A percentile compares a stretch with the other conserved stretches of the same genome.
phyloP scores from a whole-genome alignment of 2,329 filamentous ascomycete genomes.

The Colletotrichum cereale region DNA sequence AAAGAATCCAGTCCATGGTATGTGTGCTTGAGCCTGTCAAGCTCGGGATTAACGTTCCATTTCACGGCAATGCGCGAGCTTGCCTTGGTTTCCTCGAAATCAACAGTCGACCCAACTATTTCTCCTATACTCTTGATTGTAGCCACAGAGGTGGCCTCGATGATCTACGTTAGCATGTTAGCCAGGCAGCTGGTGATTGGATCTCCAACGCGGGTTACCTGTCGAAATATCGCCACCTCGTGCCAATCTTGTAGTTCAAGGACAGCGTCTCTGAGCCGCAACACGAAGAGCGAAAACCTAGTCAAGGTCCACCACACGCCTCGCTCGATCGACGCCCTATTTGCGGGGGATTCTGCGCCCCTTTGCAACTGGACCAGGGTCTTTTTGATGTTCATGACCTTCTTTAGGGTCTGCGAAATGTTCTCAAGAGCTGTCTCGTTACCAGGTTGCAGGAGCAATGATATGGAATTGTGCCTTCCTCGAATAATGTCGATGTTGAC shows the following conservation, averaged over 20 bases:
- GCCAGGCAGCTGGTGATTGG: constrained; percentile 15
- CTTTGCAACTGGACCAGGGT: constrained; percentile 79
- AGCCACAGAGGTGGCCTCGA: constrained; percentile 68
- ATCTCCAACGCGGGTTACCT: constrained; percentile 54
- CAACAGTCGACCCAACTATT: constrained; percentile 79
- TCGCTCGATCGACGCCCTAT: constrained; percentile 66
- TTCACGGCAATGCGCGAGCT: constrained; percentile 80
- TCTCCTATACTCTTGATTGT: constrained; percentile 76
- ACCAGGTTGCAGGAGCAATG: constrained; percentile 73
- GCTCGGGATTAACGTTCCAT: constrained; percentile 75
- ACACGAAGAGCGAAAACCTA: constrained; percentile 77
- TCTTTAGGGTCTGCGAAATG: constrained; percentile 73
- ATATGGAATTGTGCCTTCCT: constrained; percentile 78
- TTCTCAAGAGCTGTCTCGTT: constrained; percentile 70
- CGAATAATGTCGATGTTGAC: constrained; percentile 75
- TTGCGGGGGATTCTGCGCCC: constrained; percentile 72
- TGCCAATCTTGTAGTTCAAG: constrained; percentile 67
- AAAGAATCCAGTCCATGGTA: constrained; percentile 84
- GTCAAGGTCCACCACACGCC: constrained; percentile 80
- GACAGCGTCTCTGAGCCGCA: constrained; percentile 77
- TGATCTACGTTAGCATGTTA: constrained; percentile 57
- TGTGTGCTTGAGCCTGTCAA: constrained; percentile 82
- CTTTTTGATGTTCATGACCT: constrained; percentile 80
- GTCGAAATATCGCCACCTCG: constrained; percentile 63
- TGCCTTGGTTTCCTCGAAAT: constrained; percentile 82